Evolutionary conservation across 257 asterid genomes (phyloP).

Genomic region (Ajuga chamaepitys): DNA sequence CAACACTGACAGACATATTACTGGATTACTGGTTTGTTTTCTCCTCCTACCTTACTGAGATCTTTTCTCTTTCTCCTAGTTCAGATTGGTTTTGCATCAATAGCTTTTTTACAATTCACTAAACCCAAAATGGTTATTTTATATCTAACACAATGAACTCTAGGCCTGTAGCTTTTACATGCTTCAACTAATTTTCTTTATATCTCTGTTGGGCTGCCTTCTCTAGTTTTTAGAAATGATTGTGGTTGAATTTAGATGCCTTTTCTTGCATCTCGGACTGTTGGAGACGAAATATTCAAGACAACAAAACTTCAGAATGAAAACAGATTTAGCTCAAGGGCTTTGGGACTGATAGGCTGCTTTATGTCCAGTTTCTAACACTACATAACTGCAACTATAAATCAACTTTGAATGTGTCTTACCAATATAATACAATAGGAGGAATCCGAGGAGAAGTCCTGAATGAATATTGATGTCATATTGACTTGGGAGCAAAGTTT

Average conservation of each 20-base stretch:
- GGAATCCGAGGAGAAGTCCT: constrained; percentile 4
- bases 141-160: background rate
- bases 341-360: background rate
- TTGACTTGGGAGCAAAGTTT: constrained; percentile 10
- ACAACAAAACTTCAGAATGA: background rate
- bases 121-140: constrained; percentile 3
- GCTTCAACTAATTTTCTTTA: background rate
- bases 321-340: constrained; percentile 1
- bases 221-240: background rate
- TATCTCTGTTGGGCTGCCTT: constrained; percentile 3
- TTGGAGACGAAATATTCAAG: background rate
- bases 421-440: background rate
- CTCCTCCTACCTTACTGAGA: constrained; percentile 13
- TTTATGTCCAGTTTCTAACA: constrained; percentile 9
- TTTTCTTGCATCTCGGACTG: background rate
- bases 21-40: constrained; percentile 59
- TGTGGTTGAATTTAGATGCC: background rate
- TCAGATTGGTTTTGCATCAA: background rate
- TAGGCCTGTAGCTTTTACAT: background rate
- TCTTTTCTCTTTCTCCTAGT: constrained; percentile 6
- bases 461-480: constrained; percentile 8
- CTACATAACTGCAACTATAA: background rate
- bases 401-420: background rate
- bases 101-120: background rate
- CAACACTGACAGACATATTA: constrained; percentile 46